Conservation (phyloP, 371 early-diverging fungal species). For the Haplosporangium sp. region DNA sequence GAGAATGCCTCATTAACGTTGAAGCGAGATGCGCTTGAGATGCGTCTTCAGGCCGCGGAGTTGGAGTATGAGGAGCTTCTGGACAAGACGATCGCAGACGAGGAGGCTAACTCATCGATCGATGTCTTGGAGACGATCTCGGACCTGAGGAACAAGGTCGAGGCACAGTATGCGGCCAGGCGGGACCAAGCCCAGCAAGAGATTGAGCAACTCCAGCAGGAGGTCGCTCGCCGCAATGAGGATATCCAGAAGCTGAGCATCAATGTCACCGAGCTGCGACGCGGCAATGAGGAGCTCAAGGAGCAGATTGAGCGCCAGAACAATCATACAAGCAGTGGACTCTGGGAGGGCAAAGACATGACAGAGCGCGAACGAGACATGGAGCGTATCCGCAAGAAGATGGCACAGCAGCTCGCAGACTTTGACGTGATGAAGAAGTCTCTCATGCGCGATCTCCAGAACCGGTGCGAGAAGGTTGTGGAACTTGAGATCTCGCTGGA, state of each 20-base stretch:
- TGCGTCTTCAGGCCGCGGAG: constrained; percentile 77
- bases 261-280: constrained; percentile 68
- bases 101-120: constrained; percentile 78
- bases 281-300: constrained; percentile 75
- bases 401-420: constrained; percentile 92
- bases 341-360: constrained; percentile 57
- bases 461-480: constrained; percentile 93
- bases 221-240: constrained; percentile 76
- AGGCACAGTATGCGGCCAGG: constrained; percentile 84
- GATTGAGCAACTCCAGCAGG: constrained; percentile 77
- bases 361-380: constrained; percentile 83
- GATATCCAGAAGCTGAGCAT: constrained; percentile 75
- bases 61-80: constrained; percentile 92
- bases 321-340: constrained; percentile 51
- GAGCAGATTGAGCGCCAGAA: constrained; percentile 54
- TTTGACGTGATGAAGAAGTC: constrained; percentile 97
- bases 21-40: constrained; percentile 82
- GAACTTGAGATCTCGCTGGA: constrained; percentile 95
- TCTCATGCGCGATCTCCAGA: constrained; percentile 94
- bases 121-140: constrained; percentile 79
- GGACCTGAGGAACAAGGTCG: constrained; percentile 86
- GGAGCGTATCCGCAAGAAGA: constrained; percentile 88
- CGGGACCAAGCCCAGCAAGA: constrained; percentile 82
- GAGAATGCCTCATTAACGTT: constrained; percentile 72
- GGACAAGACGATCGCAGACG: constrained; percentile 94